Evolutionary conservation across 345 rosid species (phyloP).

Genomic region (Firmiana major): DNA sequence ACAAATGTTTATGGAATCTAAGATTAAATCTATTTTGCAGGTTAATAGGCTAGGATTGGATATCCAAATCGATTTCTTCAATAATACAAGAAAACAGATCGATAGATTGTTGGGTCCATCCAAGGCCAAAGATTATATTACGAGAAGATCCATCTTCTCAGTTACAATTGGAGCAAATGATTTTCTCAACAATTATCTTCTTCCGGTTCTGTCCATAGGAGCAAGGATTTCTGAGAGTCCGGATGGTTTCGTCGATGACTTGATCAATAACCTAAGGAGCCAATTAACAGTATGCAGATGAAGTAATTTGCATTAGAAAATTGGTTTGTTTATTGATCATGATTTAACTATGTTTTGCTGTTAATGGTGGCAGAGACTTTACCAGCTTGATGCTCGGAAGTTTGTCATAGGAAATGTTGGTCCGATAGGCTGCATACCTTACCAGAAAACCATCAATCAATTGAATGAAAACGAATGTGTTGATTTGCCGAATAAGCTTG

Average conservation of each 20-base stretch:
- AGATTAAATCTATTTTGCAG: slow-evolving; percentile 28
- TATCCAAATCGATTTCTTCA: slow-evolving; percentile 72
- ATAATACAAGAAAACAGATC: slow-evolving; percentile 63
- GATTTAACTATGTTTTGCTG: background rate
- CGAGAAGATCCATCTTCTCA: slow-evolving; percentile 60
- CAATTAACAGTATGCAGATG: slow-evolving; percentile 54
- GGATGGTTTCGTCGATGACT: slow-evolving; percentile 62
- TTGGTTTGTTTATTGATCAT: background rate
- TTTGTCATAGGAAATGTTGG: slow-evolving; percentile 87
- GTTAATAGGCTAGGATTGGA: slow-evolving; percentile 86
- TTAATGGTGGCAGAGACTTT: slow-evolving; percentile 59
- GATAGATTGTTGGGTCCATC: slow-evolving; percentile 64
- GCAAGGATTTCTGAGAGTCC: slow-evolving; percentile 69
- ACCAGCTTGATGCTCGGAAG: slow-evolving; percentile 71
- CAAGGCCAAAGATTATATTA: slow-evolving; percentile 58
- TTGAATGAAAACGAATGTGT: slow-evolving; percentile 62
- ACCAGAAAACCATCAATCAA: slow-evolving; percentile 73
- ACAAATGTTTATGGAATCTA: background rate
- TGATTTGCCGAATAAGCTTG: slow-evolving; percentile 66
- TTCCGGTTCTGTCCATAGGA: slow-evolving; percentile 72
- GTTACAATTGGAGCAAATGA: slow-evolving; percentile 84
- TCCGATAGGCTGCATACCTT: slow-evolving; percentile 95
- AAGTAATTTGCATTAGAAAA: background rate
- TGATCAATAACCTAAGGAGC: slow-evolving; percentile 54
- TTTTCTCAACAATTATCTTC: slow-evolving; percentile 86